Evolutionary conservation across 108 stramenopile species (phyloP).

Genomic region (Cyclostephanos tholiformis): DNA sequence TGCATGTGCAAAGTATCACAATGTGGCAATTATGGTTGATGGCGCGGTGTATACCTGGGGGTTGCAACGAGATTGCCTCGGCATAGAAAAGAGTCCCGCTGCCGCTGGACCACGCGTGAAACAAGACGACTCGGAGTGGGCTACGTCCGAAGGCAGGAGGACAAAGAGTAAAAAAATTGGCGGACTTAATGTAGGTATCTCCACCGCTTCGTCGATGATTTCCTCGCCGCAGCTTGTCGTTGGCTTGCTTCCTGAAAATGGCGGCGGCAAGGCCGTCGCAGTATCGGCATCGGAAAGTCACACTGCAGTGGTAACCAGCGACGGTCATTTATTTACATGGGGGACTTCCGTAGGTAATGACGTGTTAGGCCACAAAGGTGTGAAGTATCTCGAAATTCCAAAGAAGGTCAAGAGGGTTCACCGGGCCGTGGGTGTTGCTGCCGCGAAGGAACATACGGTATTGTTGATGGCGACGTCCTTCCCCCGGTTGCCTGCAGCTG

Average conservation of each 20-base stretch:
- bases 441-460: constrained; percentile 83
- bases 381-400: constrained; percentile 75
- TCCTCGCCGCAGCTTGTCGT: constrained; percentile 74
- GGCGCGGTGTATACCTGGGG: constrained; percentile 96
- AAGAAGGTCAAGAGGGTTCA: constrained; percentile 74
- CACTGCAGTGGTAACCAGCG: constrained; percentile 72
- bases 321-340: constrained; percentile 83
- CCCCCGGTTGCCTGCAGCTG: constrained; percentile 51
- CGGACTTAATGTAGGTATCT: background rate
- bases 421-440: constrained; percentile 75
- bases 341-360: constrained; percentile 65
- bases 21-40: constrained; percentile 82
- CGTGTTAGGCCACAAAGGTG: constrained; percentile 79
- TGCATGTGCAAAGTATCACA: constrained; percentile 81
- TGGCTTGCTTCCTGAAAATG: constrained; percentile 81
- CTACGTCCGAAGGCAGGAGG: constrained; percentile 21
- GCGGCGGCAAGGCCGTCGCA: constrained; percentile 78
- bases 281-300: constrained; percentile 80
- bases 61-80: constrained; percentile 69
- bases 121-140: constrained; percentile 13
- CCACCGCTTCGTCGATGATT: constrained; percentile 13
- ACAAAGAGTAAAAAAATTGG: constrained; percentile 22
- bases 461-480: constrained; percentile 75
- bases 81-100: constrained; percentile 29
- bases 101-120: background rate